Evolutionary conservation across 345 rosid genomes (phyloP), one percentile per base, ranked within the genome.

Genomic region (Salix purpurea): DNA sequence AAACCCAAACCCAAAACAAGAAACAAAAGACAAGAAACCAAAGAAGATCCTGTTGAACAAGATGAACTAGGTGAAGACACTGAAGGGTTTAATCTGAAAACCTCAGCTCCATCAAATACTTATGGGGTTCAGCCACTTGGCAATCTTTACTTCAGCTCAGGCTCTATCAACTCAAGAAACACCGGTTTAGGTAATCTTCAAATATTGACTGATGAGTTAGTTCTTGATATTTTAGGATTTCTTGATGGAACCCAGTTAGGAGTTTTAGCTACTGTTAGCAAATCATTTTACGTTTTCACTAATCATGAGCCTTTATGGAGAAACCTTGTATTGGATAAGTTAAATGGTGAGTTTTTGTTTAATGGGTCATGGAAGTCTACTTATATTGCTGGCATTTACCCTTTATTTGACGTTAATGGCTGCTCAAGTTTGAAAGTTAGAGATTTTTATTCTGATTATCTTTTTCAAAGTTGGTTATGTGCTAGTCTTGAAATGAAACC

Each of bases 381-480:
- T 76, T 91, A 90, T 65, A 70, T 96, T 78, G 75, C 86, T 80
- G 67, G 86, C 69, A 69, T 61, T 66, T 76, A 74, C n/a, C 93
- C 91, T 24, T 80, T 84, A 5, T 84, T 86, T 69, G 77, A 78
- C 67, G 62, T 48, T 64, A 19, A 7, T 60, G 30, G 65, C 10
- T 66, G 69, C 32, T 66, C 70, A 1, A 69, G 62, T 46, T 12
- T 91, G 82, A 86, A 74, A 80, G 88, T 96, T 60, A 84, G 89
- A 76, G 94, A 96, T 66, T 93, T 96, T 75, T 96, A 87, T 67
- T 96, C 98, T 16, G 98, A 96, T 81, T 90, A 93, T 84, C 79
- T 93, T 75, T 93, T 96, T 69, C 99, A 93, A 86, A 93, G 96
- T 69, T 96, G 99, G 99, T 79, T 96, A 36, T 96, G 98, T 86